Evolutionary conservation across 306 rosid species (phyloP), one percentile per base, ranked within the genome.

Genomic region (Vigna unguiculata): DNA sequence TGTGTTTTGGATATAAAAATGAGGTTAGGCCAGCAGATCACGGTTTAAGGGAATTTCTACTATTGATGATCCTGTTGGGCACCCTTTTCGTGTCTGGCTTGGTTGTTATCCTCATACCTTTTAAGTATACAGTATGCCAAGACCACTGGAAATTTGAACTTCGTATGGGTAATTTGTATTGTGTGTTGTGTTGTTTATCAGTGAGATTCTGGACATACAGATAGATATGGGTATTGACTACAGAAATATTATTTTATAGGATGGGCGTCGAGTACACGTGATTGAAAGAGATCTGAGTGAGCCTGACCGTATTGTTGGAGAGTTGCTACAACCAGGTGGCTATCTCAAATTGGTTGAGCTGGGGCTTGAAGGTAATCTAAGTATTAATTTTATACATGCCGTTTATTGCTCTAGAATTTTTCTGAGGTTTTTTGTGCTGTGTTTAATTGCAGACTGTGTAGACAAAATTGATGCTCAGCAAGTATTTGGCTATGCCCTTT

Each of bases 251-350:
- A 40, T 16, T 60, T 46, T 83, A 82, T 81, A 95, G 99, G 99
- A 90, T 85, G 99, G 99, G 74, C 97, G 93, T 12, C 87, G 84
- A 41, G 93, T 92, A 55, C 97, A 77, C 68, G 92, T 95, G 22
- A 89, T 95, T 20, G 99, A 95, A 88, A 86, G 99, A 80, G 99
- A 95, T 73, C 79, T 95, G 80, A 77, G 77, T n/a, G 97, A 95
- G 83, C 99, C 97, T 52, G 97, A 90, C 80, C 86, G 97, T 77
- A 95, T 95, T 79, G 99, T 92, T 74, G 99, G 99, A 36, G 99
- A 95, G 81, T 83, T 95, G 79, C 78, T 95, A 72, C 99, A 95
- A 78, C 97, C 99, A 22, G 99, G 99, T 6, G 99, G 99, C 81
- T 95, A 95, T 76, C 99, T 95, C 59, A 95, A 95, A 82, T 83